These are phyloP conservation scores for Ophiostoma ips DNA, from an alignment of 2,329 filamentous ascomycete species.

Conservation along the genomic window DNA sequence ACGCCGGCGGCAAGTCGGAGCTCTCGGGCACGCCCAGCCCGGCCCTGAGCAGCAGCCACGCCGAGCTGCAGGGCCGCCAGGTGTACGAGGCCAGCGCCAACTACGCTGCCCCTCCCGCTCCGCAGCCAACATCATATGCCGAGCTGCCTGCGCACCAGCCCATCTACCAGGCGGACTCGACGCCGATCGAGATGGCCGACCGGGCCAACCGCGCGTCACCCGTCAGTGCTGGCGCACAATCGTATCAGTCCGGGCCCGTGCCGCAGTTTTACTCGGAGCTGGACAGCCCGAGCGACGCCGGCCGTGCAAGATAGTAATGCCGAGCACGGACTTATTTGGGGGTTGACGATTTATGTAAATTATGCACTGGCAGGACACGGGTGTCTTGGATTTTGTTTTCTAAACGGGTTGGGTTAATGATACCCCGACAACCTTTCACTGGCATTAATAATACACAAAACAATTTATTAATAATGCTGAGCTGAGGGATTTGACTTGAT, in stretches of 20 bases:
- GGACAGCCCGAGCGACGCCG: slow-evolving; percentile 12
- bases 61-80: slow-evolving; percentile 18
- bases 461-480: too few species aligned
- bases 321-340: background rate
- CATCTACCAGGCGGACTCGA: slow-evolving; percentile 12
- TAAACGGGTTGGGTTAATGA: too few species aligned
- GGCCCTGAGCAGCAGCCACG: slow-evolving; percentile 14
- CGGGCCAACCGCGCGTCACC: background rate
- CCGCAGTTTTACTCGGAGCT: slow-evolving; percentile 21
- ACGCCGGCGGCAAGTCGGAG: slow-evolving; percentile 20
- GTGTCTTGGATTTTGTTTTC: background rate
- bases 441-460: too few species aligned
- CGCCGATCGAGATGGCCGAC: slow-evolving; percentile 5
- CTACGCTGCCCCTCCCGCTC: too few species aligned
- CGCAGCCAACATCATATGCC: too few species aligned
- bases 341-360: background rate
- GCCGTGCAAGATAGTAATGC: background rate
- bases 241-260: slow-evolving; percentile 25
- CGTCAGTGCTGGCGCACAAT: slow-evolving; percentile 9
- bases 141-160: slow-evolving; percentile 17
- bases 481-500: too few species aligned
- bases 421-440: too few species aligned
- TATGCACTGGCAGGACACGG: background rate
- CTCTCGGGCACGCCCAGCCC: slow-evolving; percentile 17
- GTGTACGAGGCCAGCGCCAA: slow-evolving; percentile 5